Evolutionary conservation across 73 alveolate genomes (phyloP).

Genomic region (Symbiodinium natans): DNA sequence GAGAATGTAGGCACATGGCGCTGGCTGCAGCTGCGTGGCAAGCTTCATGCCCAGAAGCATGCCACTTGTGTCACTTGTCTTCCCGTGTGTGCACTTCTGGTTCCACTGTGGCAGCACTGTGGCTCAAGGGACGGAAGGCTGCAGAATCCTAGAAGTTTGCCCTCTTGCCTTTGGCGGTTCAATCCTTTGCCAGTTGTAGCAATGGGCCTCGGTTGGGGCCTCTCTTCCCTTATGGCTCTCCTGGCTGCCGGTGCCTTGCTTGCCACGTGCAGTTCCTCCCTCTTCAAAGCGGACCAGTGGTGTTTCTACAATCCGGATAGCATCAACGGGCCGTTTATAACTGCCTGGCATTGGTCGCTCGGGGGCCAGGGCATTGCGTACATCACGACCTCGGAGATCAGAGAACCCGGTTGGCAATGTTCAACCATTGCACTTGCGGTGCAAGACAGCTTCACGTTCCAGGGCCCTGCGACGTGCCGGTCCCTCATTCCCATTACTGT

Average conservation of each 20-base stretch:
- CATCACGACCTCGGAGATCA: neutral
- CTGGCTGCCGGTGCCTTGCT: neutral
- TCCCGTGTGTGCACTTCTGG: too few relatives aligned
- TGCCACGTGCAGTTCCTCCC: neutral
- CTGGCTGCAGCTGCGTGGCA: too few relatives aligned
- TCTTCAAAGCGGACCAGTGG: neutral
- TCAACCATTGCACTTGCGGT: constrained; percentile 2
- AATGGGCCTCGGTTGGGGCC: neutral
- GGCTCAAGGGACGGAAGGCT: too few relatives aligned
- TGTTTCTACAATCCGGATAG: constrained; percentile 45
- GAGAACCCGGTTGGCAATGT: constrained; percentile 77
- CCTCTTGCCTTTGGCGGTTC: too few relatives aligned
- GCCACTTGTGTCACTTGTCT: too few relatives aligned
- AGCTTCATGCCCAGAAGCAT: too few relatives aligned
- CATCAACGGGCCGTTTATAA: neutral
- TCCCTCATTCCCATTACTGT: constrained; percentile 42
- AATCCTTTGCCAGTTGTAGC: too few relatives aligned
- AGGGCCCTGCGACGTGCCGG: constrained; percentile 47
- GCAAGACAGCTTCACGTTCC: neutral
- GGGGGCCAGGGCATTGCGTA: neutral
- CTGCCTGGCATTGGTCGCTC: neutral
- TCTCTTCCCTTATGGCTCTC: neutral
- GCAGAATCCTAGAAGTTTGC: too few relatives aligned
- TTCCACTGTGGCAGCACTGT: too few relatives aligned
- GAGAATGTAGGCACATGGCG: neutral